Conservation (phyloP, 164 flowering plant species). For the Liquidambar formosana region DNA sequence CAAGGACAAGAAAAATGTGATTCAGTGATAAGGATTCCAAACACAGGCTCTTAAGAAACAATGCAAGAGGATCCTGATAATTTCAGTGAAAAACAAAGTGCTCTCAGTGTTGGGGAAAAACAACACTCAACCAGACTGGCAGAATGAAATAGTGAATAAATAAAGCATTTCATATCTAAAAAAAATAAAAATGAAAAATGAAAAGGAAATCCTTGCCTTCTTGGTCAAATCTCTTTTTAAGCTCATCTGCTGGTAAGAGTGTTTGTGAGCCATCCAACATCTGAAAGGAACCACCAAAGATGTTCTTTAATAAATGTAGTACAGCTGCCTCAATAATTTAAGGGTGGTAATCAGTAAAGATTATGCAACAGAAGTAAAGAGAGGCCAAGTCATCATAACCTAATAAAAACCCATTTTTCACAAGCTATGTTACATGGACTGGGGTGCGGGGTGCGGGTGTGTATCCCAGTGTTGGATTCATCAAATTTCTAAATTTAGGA, state of each 20-base stretch:
- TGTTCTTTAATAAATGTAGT: background rate
- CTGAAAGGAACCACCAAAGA: constrained; percentile 40
- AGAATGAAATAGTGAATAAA: background rate
- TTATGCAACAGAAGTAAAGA: background rate
- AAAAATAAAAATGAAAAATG: background rate
- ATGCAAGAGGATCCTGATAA: background rate
- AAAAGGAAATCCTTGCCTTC: constrained; percentile 51
- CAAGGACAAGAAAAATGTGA: background rate
- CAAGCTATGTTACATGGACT: no score
- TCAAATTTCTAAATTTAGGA: no score
- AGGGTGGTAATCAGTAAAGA: background rate
- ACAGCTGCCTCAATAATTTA: background rate
- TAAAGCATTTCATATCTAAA: background rate
- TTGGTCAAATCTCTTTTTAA: constrained; percentile 73
- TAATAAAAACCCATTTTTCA: background rate
- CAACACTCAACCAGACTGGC: background rate
- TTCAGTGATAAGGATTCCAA: no score
- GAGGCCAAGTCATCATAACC: background rate
- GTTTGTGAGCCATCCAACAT: constrained; percentile 81
- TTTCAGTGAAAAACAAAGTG: no score
- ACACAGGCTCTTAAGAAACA: no score
- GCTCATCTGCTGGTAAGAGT: constrained; percentile 74
- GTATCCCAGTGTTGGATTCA: no score
- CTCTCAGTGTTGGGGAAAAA: no score
- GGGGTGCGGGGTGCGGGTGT: no score